Conservation (phyloP, 2,329 filamentous ascomycete species). For the Cadophora sp. region DNA sequence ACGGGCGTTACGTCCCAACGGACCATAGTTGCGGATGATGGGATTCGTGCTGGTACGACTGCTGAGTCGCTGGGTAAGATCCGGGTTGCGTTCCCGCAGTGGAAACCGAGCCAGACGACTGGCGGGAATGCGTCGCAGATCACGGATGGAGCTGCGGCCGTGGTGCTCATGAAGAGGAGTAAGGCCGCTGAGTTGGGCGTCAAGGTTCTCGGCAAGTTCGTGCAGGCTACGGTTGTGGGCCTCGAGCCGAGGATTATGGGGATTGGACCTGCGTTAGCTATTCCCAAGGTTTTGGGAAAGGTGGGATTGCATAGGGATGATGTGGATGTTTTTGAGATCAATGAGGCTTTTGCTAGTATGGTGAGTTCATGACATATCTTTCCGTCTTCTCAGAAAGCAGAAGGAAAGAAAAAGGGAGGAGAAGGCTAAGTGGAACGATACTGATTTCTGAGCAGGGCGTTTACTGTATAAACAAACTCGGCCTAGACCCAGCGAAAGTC, state of each 20-base stretch:
- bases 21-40: conserved; percentile 83
- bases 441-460: conserved; percentile 64
- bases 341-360: conserved; percentile 98
- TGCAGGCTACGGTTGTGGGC: conserved; percentile 81
- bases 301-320: conserved; percentile 84
- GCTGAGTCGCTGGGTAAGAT: conserved; percentile 89
- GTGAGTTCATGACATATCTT: too few species aligned
- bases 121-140: conserved; percentile 95
- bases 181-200: conserved; percentile 79
- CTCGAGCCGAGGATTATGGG: conserved; percentile 95
- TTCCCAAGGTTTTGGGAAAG: conserved; percentile 86
- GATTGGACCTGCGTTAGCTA: conserved; percentile 90
- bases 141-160: conserved; percentile 93
- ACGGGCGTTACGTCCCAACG: conserved; percentile 82
- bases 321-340: conserved; percentile 97
- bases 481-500: conserved; percentile 81
- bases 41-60: conserved; percentile 83
- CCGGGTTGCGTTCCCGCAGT: conserved; percentile 85
- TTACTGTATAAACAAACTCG: conserved; percentile 88
- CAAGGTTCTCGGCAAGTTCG: conserved; percentile 88
- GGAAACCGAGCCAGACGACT: conserved; percentile 89
- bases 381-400: too few species aligned
- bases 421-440: neutral
- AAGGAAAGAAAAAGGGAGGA: too few species aligned
- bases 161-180: conserved; percentile 80